Conservation (phyloP, 805 yeast genomes). For the Schwanniomyces vanrijiae region DNA sequence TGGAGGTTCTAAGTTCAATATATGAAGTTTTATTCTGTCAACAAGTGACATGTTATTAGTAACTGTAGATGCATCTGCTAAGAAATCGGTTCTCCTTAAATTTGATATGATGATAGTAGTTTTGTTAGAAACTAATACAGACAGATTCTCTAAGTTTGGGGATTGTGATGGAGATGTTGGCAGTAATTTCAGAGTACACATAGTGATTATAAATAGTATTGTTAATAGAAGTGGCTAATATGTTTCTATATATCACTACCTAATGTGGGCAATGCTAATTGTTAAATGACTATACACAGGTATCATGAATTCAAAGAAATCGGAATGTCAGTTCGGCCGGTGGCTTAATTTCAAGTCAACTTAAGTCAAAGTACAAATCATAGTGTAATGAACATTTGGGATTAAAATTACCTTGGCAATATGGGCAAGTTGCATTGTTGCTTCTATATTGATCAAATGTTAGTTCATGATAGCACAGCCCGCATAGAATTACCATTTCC, state of each 20-base stretch:
- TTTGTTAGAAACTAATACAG: slow-evolving; percentile 5
- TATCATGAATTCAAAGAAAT: neutral
- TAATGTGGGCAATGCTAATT: neutral
- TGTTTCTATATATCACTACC: neutral
- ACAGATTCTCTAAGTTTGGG: neutral
- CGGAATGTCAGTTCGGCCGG: neutral
- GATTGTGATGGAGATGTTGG: neutral
- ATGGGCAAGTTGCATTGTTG: slow-evolving; percentile 16
- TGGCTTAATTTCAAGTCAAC: neutral
- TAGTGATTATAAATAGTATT: neutral
- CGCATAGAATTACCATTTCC: slow-evolving; percentile 34
- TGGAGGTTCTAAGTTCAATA: slow-evolving; percentile 23
- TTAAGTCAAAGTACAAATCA: slow-evolving; percentile 30
- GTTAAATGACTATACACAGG: neutral
- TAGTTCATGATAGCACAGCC: slow-evolving; percentile 30
- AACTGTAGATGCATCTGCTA: slow-evolving; percentile 9
- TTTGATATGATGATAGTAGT: slow-evolving; percentile 39
- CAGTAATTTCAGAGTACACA: neutral
- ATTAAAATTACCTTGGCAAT: slow-evolving; percentile 31
- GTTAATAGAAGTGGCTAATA: neutral
- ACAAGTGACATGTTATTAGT: slow-evolving; percentile 25
- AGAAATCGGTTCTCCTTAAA: slow-evolving; percentile 30
- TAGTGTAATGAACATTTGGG: slow-evolving; percentile 40
- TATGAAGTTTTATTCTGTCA: slow-evolving; percentile 32
- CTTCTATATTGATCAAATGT: slow-evolving; percentile 26